These are phyloP conservation scores for Epichloe amarillans DNA, from an alignment of 2,329 filamentous ascomycete species.

Conservation along the genomic window DNA sequence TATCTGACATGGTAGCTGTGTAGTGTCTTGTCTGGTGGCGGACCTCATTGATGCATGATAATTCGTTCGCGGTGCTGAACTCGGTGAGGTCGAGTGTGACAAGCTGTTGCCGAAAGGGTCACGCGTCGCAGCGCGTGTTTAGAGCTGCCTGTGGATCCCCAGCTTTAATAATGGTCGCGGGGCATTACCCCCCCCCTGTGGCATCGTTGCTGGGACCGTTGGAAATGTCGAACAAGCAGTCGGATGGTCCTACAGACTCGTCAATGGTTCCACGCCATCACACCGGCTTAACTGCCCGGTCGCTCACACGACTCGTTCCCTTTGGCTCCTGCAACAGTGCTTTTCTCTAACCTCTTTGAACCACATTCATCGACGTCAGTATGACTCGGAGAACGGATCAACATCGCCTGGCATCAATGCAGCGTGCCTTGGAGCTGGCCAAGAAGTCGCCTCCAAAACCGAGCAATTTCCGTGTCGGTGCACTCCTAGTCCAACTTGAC, in stretches of 20 bases:
- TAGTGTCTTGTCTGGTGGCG: not conserved
- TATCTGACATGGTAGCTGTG: conserved; percentile 27
- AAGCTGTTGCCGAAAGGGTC: conserved; percentile 5
- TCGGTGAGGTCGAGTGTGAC: not conserved
- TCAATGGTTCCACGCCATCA: not conserved
- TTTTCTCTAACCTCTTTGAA: not conserved
- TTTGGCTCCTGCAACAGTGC: not conserved
- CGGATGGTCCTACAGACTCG: not conserved
- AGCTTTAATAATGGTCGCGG: conserved; percentile 4
- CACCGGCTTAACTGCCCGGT: not conserved
- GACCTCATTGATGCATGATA: not conserved
- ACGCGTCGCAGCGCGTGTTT: conserved; percentile 9
- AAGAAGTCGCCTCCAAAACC: conserved; percentile 70
- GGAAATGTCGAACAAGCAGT: not conserved
- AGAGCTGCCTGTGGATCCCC: not conserved
- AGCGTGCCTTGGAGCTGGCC: conserved; percentile 61
- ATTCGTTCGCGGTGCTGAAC: not conserved
- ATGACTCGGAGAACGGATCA: conserved; percentile 16
- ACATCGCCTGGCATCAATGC: conserved; percentile 44
- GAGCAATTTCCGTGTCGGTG: conserved; percentile 88
- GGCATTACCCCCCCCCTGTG: too few relatives aligned
- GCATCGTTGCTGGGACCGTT: not conserved
- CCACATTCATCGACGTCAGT: not conserved
- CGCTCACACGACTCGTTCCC: not conserved
- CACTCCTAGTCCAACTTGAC: conserved; percentile 56